Evolutionary conservation across 2,329 filamentous ascomycete genomes (phyloP).

Genomic region (Curvularia hawaiiensis): DNA sequence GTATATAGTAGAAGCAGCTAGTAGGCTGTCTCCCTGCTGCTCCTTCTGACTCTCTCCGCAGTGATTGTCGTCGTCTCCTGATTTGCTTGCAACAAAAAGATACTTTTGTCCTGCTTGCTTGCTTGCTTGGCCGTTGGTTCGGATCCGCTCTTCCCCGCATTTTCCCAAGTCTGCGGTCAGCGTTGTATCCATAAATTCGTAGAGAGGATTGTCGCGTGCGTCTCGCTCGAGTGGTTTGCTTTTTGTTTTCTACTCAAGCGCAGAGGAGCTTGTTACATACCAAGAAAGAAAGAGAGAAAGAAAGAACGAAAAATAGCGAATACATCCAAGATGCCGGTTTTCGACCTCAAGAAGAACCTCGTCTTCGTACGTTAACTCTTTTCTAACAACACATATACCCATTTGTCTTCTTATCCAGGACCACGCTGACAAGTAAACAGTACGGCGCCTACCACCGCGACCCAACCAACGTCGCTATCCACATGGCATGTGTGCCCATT

Average conservation of each 20-base stretch:
- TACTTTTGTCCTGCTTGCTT: background rate
- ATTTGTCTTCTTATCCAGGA: background rate
- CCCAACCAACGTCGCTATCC: constrained; percentile 75
- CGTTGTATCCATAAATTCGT: background rate
- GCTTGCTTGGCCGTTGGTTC: background rate
- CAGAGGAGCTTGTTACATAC: background rate
- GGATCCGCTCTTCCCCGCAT: background rate
- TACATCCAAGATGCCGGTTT: constrained; percentile 30
- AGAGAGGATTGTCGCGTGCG: background rate
- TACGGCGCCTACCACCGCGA: constrained; percentile 86
- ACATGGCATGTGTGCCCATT: constrained; percentile 78
- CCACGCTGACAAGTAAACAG: constrained; percentile 49
- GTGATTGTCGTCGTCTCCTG: background rate
- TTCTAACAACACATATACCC: background rate
- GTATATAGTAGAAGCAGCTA: constrained; percentile 1
- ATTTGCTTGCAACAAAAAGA: background rate
- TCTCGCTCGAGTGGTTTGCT: background rate
- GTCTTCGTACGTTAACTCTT: constrained; percentile 31
- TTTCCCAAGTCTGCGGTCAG: background rate
- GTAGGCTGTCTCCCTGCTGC: background rate
- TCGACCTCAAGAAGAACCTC: constrained; percentile 43
- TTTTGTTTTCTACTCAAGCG: too few species aligned
- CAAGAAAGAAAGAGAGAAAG: background rate
- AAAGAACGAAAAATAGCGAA: background rate
- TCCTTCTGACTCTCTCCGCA: background rate